phyloP scores from a whole-genome alignment of 805 yeast genomes.

The Hanseniaspora hatyaiensis region DNA sequence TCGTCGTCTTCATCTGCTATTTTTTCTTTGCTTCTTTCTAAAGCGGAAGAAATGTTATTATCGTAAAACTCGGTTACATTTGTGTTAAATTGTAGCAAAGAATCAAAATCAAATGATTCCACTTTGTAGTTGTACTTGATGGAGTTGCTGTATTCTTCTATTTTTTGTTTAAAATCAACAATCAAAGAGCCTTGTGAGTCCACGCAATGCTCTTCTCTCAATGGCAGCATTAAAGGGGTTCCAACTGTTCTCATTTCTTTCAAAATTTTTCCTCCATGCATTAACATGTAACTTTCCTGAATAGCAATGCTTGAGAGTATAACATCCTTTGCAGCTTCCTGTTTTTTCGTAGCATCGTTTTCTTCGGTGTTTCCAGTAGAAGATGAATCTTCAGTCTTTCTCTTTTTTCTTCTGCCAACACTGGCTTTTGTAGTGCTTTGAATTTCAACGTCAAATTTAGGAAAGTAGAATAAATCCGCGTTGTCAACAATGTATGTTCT shows the following conservation, averaged over 20 bases:
- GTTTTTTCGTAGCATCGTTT: neutral
- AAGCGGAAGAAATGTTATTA: neutral
- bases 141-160: slow-evolving; percentile 24
- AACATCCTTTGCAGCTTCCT: neutral
- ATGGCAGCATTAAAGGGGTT: slow-evolving; percentile 11
- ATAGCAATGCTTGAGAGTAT: slow-evolving; percentile 1
- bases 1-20: slow-evolving; percentile 7
- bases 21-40: neutral
- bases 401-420: slow-evolving; percentile 2
- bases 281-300: slow-evolving; percentile 14
- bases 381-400: neutral
- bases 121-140: slow-evolving; percentile 22
- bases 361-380: neutral
- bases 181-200: slow-evolving; percentile 8
- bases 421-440: slow-evolving; percentile 11
- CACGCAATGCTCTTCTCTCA: slow-evolving; percentile 4
- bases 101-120: slow-evolving; percentile 24
- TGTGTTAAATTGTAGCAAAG: slow-evolving; percentile 20
- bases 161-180: slow-evolving; percentile 25
- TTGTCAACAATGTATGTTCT: slow-evolving; percentile 26
- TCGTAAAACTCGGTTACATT: slow-evolving; percentile 11
- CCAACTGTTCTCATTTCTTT: slow-evolving; percentile 2
- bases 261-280: slow-evolving; percentile 16
- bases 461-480: slow-evolving; percentile 24
- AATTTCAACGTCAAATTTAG: slow-evolving; percentile 19